Evolutionary conservation across 805 yeast genomes (phyloP).

Genomic region (Phaffomyces opuntiae): DNA sequence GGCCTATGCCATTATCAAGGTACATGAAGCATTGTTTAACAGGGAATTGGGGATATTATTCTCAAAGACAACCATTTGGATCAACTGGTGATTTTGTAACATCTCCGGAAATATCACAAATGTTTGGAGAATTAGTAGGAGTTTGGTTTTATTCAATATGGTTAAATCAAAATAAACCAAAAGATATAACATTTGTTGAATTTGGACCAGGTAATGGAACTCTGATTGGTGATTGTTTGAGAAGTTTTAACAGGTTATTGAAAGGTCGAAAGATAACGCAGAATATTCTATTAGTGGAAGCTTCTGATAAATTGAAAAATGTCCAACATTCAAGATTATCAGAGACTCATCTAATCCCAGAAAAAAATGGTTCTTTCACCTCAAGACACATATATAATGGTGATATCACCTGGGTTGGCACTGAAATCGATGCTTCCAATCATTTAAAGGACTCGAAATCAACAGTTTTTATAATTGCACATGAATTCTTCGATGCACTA

Average conservation of each 20-base stretch:
- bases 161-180: conserved; percentile 48
- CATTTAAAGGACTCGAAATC: conserved; percentile 1
- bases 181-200: conserved; percentile 52
- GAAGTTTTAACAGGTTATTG: conserved; percentile 36
- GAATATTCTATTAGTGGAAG: conserved; percentile 56
- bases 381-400: conserved; percentile 37
- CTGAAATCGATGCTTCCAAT: conserved; percentile 35
- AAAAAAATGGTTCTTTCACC: conserved; percentile 10
- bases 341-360: conserved; percentile 15
- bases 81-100: conserved; percentile 70
- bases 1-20: conserved; percentile 66
- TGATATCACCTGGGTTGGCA: conserved; percentile 51
- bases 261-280: conserved; percentile 23
- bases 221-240: conserved; percentile 57
- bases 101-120: conserved; percentile 80
- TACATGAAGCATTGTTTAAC: conserved; percentile 80
- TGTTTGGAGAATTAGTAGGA: conserved; percentile 82
- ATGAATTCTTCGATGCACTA: conserved; percentile 82
- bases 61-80: conserved; percentile 69
- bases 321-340: conserved; percentile 50
- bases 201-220: conserved; percentile 88
- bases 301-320: conserved; percentile 54
- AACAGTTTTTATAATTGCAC: conserved; percentile 67
- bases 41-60: conserved; percentile 77
- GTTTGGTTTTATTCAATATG: conserved; percentile 60